Conservation (phyloP, 2,329 filamentous ascomycete species). For the Botrytis tulipae region DNA sequence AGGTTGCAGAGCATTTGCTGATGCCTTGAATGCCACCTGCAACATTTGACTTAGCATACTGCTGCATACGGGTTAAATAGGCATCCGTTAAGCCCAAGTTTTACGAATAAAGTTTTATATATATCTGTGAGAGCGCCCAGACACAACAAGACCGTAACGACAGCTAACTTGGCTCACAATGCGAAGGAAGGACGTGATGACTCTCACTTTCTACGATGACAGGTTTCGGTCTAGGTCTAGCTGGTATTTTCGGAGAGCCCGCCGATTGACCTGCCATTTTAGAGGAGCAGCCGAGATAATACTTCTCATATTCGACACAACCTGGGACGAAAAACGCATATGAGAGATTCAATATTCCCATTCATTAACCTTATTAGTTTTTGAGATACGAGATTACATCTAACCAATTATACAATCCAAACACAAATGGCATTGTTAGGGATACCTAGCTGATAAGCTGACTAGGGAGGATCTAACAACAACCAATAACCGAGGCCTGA, state of each 20-base stretch:
- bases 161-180: neutral
- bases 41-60: neutral
- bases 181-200: neutral
- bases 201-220: neutral
- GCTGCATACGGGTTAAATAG: constrained; percentile 1
- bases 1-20: constrained; percentile 2
- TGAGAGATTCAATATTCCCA: neutral
- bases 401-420: neutral
- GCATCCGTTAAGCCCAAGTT: constrained; percentile 9
- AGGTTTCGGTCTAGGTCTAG: neutral
- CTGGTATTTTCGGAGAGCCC: neutral
- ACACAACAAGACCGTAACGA: neutral
- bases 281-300: neutral
- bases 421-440: neutral
- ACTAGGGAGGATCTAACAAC: neutral
- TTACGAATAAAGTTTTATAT: neutral
- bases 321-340: neutral
- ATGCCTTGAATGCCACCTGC: constrained; percentile 18
- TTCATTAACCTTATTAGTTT: neutral
- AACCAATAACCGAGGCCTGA: neutral
- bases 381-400: neutral
- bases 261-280: neutral
- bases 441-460: constrained; percentile 16
- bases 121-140: neutral
- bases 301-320: neutral